Evolutionary conservation across 306 rosid genomes (phyloP).

Genomic region (peach (Prunus persica)): Prunus_persica_NCBIv2 NC_034012.1:2324501-2325000

Average conservation of each 20-base stretch:
- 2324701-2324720: constrained; percentile 84
- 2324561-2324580: constrained; percentile 93
- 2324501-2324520: constrained; percentile 89
- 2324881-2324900: constrained; percentile 83
- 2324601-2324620: constrained; percentile 92
- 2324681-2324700: constrained; percentile 77
- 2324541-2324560: constrained; percentile 86
- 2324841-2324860: constrained; percentile 81
- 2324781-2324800: constrained; percentile 72
- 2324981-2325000: constrained; percentile 94
- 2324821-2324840: constrained; percentile 80
- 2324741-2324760: constrained; percentile 84
- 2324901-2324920: constrained; percentile 98
- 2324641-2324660: constrained; percentile 84
- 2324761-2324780: constrained; percentile 92
- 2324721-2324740: constrained; percentile 93
- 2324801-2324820: constrained; percentile 93
- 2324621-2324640: constrained; percentile 79
- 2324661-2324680: constrained; percentile 80
- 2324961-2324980: constrained; percentile 87
- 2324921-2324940: constrained; percentile 96
- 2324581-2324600: constrained; percentile 89
- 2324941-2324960: constrained; percentile 96
- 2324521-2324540: constrained; percentile 87
- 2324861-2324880: constrained; percentile 91